Evolutionary conservation across 2,329 filamentous ascomycete species (phyloP).

Genomic region (Penicillium hesseltinei): DNA sequence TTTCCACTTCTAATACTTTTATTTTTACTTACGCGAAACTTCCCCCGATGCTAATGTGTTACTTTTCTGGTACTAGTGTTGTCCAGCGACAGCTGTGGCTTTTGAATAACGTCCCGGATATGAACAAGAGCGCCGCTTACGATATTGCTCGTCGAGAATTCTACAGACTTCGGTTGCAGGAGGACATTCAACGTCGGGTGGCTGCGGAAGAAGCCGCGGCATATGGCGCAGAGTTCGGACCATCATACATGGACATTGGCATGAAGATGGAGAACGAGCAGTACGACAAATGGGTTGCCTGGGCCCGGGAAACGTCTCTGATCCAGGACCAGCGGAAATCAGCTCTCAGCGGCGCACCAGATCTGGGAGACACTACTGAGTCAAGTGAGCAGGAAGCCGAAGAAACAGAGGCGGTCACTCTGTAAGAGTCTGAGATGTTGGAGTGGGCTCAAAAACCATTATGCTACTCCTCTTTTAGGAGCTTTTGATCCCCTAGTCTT

Average conservation of each 20-base stretch:
- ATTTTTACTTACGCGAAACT: neutral
- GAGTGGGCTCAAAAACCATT: slow-evolving; percentile 2
- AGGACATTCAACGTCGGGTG: slow-evolving; percentile 79
- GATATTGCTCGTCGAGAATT: slow-evolving; percentile 86
- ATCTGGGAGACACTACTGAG: slow-evolving; percentile 38
- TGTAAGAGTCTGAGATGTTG: neutral
- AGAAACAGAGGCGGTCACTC: neutral
- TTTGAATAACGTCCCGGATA: slow-evolving; percentile 61
- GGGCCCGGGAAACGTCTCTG: slow-evolving; percentile 61
- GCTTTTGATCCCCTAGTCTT: slow-evolving; percentile 3
- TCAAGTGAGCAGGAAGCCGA: slow-evolving; percentile 24
- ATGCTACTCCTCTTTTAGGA: slow-evolving; percentile 1
- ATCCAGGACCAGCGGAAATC: slow-evolving; percentile 49
- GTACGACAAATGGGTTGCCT: slow-evolving; percentile 81
- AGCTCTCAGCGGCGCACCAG: slow-evolving; percentile 40
- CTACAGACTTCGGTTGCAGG: slow-evolving; percentile 75
- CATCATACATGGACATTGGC: slow-evolving; percentile 69
- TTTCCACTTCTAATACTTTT: neutral
- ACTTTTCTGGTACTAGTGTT: slow-evolving; percentile 59
- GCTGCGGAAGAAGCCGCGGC: slow-evolving; percentile 83
- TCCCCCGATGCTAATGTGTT: slow-evolving; percentile 9
- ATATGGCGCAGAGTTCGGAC: slow-evolving; percentile 86
- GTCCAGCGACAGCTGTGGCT: slow-evolving; percentile 89
- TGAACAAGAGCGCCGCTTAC: slow-evolving; percentile 70
- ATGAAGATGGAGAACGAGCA: slow-evolving; percentile 77